phyloP scores from a whole-genome alignment of 257 asterid genomes.

The Buddleja alternifolia region DNA sequence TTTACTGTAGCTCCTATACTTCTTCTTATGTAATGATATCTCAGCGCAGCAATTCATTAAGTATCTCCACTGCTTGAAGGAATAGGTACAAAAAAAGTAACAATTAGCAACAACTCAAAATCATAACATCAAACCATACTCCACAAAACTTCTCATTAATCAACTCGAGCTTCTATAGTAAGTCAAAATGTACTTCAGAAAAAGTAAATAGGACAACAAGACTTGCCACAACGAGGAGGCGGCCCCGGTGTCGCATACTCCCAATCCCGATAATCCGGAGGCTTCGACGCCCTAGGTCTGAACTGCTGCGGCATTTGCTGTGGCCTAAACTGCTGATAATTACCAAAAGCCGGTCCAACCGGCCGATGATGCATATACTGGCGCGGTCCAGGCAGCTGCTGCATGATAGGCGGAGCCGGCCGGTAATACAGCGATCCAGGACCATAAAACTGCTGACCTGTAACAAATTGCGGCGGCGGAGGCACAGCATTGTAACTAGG shows the following conservation, averaged over 20 bases:
- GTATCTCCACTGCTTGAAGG: not conserved
- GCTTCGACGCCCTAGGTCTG: slow-evolving; percentile 60
- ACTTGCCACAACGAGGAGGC: slow-evolving; percentile 63
- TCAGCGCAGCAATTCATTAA: not conserved
- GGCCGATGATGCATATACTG: slow-evolving; percentile 37
- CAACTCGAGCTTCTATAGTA: slow-evolving; percentile 2
- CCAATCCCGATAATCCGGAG: slow-evolving; percentile 77
- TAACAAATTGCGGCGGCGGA: slow-evolving; percentile 41
- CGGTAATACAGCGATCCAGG: slow-evolving; percentile 28
- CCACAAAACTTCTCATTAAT: slow-evolving; percentile 5
- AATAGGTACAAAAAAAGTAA: not conserved
- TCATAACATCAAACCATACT: not conserved
- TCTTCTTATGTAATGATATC: not conserved
- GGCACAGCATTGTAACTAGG: slow-evolving; percentile 45
- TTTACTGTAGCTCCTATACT: not conserved
- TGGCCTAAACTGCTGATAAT: slow-evolving; percentile 58
- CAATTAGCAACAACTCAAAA: not conserved
- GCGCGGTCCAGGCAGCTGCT: slow-evolving; percentile 31
- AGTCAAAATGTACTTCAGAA: not conserved
- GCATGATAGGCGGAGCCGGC: slow-evolving; percentile 29
- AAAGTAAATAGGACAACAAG: slow-evolving; percentile 11
- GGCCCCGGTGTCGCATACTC: slow-evolving; percentile 62
- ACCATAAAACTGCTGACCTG: slow-evolving; percentile 36
- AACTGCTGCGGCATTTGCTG: slow-evolving; percentile 47
- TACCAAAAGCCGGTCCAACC: slow-evolving; percentile 27